phyloP scores from a whole-genome alignment of 805 yeast species.

The Candida stauntonica region DNA sequence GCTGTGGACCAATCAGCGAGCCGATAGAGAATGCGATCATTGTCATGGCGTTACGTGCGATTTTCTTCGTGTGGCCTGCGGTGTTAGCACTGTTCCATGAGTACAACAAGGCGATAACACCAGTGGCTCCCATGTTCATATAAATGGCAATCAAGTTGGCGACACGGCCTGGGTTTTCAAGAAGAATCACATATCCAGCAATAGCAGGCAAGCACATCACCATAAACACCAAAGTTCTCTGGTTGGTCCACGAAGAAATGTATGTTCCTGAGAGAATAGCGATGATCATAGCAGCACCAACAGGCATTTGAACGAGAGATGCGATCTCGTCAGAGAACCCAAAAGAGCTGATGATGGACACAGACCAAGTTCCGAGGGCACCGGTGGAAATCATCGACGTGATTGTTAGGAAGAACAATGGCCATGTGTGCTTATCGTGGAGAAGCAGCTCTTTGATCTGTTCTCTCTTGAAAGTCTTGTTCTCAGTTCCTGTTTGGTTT shows the following conservation, averaged over 20 bases:
- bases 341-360: conserved; percentile 39
- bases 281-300: conserved; percentile 45
- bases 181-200: conserved; percentile 43
- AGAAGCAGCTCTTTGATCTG: conserved; percentile 42
- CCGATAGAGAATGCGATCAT: conserved; percentile 58
- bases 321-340: conserved; percentile 41
- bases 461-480: conserved; percentile 35
- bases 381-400: conserved; percentile 48
- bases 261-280: conserved; percentile 37
- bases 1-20: conserved; percentile 60
- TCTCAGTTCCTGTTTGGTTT: conserved; percentile 47
- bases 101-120: conserved; percentile 53
- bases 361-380: conserved; percentile 35
- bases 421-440: conserved; percentile 46
- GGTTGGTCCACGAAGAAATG: conserved; percentile 33
- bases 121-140: conserved; percentile 49
- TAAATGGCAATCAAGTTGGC: conserved; percentile 49
- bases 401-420: conserved; percentile 40
- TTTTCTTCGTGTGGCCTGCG: conserved; percentile 56
- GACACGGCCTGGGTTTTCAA: conserved; percentile 35
- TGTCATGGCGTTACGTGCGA: conserved; percentile 48
- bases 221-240: conserved; percentile 33
- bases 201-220: conserved; percentile 44
- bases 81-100: conserved; percentile 62
- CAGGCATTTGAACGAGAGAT: conserved; percentile 51